These are phyloP conservation scores for Eucalyptus cloeziana DNA, from an alignment of 345 rosid genomes.

Conservation along the genomic window DNA sequence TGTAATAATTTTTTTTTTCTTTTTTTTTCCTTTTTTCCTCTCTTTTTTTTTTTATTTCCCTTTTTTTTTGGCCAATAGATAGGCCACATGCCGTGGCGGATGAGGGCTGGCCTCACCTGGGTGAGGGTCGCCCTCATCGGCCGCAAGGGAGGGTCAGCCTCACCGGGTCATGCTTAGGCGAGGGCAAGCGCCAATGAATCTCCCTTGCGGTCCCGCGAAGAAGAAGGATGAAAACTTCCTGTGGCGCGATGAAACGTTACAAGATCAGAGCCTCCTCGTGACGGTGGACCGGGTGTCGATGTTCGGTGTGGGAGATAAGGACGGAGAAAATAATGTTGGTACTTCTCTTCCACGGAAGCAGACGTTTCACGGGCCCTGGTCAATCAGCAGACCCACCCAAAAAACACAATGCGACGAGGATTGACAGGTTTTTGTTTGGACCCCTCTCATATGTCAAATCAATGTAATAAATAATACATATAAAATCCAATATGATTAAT, in stretches of 20 bases:
- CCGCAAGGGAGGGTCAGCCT: no score
- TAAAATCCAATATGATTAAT: neutral
- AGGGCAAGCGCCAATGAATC: no score
- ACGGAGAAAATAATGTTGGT: neutral
- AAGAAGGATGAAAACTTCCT: neutral
- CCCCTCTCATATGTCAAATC: neutral
- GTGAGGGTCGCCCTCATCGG: no score
- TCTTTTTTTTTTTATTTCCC: accelerated
- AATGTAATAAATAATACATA: no score
- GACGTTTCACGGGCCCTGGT: neutral
- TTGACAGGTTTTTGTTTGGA: neutral
- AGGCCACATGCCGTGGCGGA: no score
- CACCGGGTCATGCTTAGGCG: no score
- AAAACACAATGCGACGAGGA: neutral
- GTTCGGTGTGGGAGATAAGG: neutral
- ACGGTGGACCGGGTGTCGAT: neutral
- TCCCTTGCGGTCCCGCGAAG: no score
- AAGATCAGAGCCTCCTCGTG: neutral
- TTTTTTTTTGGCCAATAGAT: no score
- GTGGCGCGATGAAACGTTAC: neutral
- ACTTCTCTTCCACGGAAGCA: neutral
- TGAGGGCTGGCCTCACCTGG: no score
- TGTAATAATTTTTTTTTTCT: no score
- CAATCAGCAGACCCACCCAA: neutral
- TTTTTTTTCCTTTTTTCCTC: accelerated